phyloP scores from a whole-genome alignment of 176 grass and related monocot species.

The Sorghum bicolor region Sorghum_bicolor_NCBIv3 NC_012870.2:72705001-72705500 shows the following conservation, averaged over 20 bases:
- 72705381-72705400: constrained; percentile 93
- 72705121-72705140: constrained; percentile 85
- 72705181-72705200: constrained; percentile 82
- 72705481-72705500: constrained; percentile 88
- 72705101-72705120: constrained; percentile 56
- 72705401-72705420: constrained; percentile 90
- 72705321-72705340: constrained; percentile 92
- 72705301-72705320: constrained; percentile 94
- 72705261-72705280: constrained; percentile 97
- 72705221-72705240: constrained; percentile 97
- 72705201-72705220: constrained; percentile 75
- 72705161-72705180: constrained; percentile 48
- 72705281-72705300: constrained; percentile 93
- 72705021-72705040: constrained; percentile 88
- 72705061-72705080: constrained; percentile 82
- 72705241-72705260: constrained; percentile 93
- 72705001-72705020: constrained; percentile 60
- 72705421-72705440: constrained; percentile 89
- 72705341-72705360: constrained; percentile 64
- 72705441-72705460: constrained; percentile 96
- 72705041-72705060: constrained; percentile 66
- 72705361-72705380: constrained; percentile 97
- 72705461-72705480: constrained; percentile 85
- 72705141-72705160: constrained; percentile 73
- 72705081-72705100: constrained; percentile 54